Conservation (phyloP, 1,284 basidiomycete genomes). For the Leccinum solheimii region DNA sequence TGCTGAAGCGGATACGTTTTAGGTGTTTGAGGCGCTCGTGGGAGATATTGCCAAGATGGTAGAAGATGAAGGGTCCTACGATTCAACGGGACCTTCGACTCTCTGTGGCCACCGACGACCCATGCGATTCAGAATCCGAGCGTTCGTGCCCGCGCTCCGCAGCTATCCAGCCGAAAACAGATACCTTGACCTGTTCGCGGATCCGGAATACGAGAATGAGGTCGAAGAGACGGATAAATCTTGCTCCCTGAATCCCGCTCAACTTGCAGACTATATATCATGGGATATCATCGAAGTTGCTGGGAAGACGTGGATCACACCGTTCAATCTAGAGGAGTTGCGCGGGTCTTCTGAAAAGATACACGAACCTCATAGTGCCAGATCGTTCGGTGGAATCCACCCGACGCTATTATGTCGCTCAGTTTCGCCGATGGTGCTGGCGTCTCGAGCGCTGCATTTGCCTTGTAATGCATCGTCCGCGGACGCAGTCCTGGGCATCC, state of each 20-base stretch:
- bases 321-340: constrained; percentile 44
- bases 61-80: constrained; percentile 51
- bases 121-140: constrained; percentile 39
- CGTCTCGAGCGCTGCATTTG: constrained; percentile 39
- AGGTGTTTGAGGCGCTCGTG: constrained; percentile 74
- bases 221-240: constrained; percentile 42
- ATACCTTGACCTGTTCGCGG: too few species aligned
- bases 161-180: too few species aligned
- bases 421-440: constrained; percentile 68
- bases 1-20: constrained; percentile 77
- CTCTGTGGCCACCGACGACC: too few species aligned
- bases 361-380: constrained; percentile 68
- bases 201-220: too few species aligned
- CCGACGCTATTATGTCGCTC: constrained; percentile 61
- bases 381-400: constrained; percentile 79
- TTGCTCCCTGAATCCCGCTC: constrained; percentile 40
- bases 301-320: constrained; percentile 50
- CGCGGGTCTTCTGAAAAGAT: constrained; percentile 45
- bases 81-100: too few species aligned
- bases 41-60: constrained; percentile 71
- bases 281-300: constrained; percentile 64
- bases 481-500: constrained; percentile 9
- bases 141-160: too few species aligned
- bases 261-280: constrained; percentile 51
- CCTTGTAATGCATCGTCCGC: constrained; percentile 21